Conservation (phyloP, 1,139 yeast genomes). For the Entelexis paramagnoliae region DNA sequence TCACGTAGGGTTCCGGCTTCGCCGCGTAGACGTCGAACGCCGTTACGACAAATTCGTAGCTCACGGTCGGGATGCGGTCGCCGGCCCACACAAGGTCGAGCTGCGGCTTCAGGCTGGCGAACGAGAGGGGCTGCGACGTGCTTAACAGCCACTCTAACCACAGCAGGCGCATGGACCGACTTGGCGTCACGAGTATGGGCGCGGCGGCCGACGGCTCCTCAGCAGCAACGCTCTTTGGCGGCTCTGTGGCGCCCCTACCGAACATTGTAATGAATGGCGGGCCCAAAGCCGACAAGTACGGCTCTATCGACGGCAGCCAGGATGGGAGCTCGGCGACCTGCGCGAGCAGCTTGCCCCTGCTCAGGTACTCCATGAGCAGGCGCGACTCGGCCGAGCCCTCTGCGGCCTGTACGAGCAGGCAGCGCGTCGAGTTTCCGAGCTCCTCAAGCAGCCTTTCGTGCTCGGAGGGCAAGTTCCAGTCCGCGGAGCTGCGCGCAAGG, state of each 20-base stretch:
- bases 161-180: slow-evolving; percentile 27
- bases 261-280: not conserved
- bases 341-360: not conserved
- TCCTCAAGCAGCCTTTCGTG: not conserved
- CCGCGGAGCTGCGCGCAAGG: slow-evolving; percentile 17
- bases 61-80: slow-evolving; percentile 26
- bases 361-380: slow-evolving; percentile 6
- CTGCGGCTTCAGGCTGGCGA: slow-evolving; percentile 25
- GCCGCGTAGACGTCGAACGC: slow-evolving; percentile 33
- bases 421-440: not conserved
- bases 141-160: slow-evolving; percentile 31
- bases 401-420: slow-evolving; percentile 17
- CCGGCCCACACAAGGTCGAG: slow-evolving; percentile 27
- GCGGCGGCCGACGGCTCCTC: not conserved
- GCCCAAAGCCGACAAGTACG: not conserved
- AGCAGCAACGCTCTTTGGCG: not conserved
- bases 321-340: not conserved
- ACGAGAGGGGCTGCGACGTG: slow-evolving; percentile 25
- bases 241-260: slow-evolving; percentile 4
- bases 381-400: slow-evolving; percentile 18
- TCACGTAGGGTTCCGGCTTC: slow-evolving; percentile 9
- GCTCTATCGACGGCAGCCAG: not conserved
- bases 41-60: slow-evolving; percentile 30
- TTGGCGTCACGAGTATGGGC: slow-evolving; percentile 9
- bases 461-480: slow-evolving; percentile 10